Conservation (phyloP, 176 grass and related monocot genomes). For the Cenchrus fungigraminus region DNA sequence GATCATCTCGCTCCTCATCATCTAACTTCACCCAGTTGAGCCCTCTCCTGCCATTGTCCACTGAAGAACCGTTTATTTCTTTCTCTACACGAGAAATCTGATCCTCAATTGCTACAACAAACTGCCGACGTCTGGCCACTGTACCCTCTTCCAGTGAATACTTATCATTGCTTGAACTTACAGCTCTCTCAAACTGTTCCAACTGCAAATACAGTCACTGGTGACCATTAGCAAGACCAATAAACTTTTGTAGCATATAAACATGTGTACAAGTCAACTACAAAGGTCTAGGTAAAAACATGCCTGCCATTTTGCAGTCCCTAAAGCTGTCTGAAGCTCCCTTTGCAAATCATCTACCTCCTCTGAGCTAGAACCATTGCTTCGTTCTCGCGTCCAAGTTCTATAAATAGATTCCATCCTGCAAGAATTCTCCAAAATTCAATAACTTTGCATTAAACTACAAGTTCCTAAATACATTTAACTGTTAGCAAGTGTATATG, state of each 20-base stretch:
- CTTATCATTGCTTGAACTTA: conserved; percentile 57
- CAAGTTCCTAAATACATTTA: background rate
- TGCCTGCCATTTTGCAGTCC: conserved; percentile 97
- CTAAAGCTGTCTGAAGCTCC: conserved; percentile 76
- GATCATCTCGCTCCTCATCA: conserved; percentile 76
- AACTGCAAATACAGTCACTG: conserved; percentile 47
- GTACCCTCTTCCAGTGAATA: conserved; percentile 67
- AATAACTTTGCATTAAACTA: conserved; percentile 7
- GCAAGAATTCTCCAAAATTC: conserved; percentile 26
- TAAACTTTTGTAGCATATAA: conserved; percentile 3
- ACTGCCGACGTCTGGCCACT: conserved; percentile 66
- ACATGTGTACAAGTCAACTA: background rate
- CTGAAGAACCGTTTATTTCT: conserved; percentile 48
- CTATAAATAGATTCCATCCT: conserved; percentile 93
- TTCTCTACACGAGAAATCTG: conserved; percentile 69
- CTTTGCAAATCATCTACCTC: conserved; percentile 58
- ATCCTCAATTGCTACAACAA: conserved; percentile 66
- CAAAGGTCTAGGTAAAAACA: conserved; percentile 27
- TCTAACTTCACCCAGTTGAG: conserved; percentile 83
- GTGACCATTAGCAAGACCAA: conserved; percentile 12
- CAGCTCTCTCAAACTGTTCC: conserved; percentile 88
- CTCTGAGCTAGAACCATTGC: conserved; percentile 46
- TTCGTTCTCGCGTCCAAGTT: conserved; percentile 61
- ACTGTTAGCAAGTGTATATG: background rate
- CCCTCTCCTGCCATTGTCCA: conserved; percentile 47